Evolutionary conservation across 2,329 filamentous ascomycete species (phyloP), one percentile per base, ranked within the genome.

Genomic region (Pestalotiopsis sp.): DNA sequence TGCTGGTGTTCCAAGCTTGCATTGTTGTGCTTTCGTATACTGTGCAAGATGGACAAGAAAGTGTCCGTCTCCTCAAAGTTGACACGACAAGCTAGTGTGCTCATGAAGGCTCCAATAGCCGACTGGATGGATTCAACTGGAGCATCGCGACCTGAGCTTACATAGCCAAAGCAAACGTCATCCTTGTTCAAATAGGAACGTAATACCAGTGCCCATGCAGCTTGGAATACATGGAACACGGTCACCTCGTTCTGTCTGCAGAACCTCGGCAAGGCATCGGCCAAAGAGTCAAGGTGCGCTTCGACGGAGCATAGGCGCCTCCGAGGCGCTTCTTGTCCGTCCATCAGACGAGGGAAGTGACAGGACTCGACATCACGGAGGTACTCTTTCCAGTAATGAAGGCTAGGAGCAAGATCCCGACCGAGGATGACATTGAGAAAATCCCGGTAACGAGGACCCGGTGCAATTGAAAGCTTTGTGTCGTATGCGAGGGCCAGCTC

Each of bases 61-160:
- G 62, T 10, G 6, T 22, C 56, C 3, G 56, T 55, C 2, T 57
- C 30, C n/a, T 68, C 66, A 38, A 68, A 30, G 20, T 39, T 30
- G n/a, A 86, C 77, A 6, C 82, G 81, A 67, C 82, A 86, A 63
- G 85, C 81, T 3, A 88, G 78, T 81, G 88, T 86, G 67, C 86
- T 87, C 68, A 88, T 84, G 61, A 87, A 84, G 7, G 82, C 79
- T 0, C 87, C 86, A 9, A 85, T 80, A 2, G 84, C 81, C 2
- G 82, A 77, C 2, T 83, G 79, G 11, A 88, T 83, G 1, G 81
- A 79, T 2, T 79, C 75, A 0, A 89, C 77, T 0, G 84, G 81
- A 4, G 83, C 79, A 69, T 88, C 86, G 13, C 87, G 79, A 1
- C 86, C 86, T 0, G 84, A 85, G 3, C 85, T 75, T 0, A 87